Conservation (phyloP, 192 early-diverging fungal species). For the Pilaira anomala region DNA sequence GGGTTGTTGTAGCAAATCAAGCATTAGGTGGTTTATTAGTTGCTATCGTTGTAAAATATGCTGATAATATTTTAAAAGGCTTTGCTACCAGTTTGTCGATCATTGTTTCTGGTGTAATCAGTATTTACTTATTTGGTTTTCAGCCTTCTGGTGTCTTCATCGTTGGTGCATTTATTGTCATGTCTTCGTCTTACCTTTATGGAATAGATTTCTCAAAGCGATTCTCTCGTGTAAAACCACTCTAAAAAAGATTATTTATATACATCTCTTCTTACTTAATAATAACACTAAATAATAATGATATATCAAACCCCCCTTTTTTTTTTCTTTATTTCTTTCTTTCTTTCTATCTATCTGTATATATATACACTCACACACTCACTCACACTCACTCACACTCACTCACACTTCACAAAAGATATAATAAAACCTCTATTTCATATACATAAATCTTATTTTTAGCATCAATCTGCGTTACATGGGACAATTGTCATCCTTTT, state of each 20-base stretch:
- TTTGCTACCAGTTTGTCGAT: constrained; percentile 89
- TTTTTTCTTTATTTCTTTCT: no score
- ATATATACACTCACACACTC: no score
- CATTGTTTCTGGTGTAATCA: constrained; percentile 75
- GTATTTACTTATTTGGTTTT: constrained; percentile 77
- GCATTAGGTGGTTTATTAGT: constrained; percentile 86
- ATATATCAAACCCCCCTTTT: no score
- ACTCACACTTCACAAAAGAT: no score
- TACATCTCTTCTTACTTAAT: no score
- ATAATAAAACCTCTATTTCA: no score
- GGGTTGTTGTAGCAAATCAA: constrained; percentile 71
- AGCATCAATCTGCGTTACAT: no score
- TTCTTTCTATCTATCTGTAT: no score
- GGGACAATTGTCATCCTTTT: no score
- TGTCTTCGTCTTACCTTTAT: constrained; percentile 56
- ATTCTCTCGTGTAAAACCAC: constrained; percentile 27
- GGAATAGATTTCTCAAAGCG: constrained; percentile 36
- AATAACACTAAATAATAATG: no score
- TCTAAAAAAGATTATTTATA: constrained; percentile 6
- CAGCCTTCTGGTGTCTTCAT: constrained; percentile 66
- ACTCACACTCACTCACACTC: no score
- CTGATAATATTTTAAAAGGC: constrained; percentile 89
- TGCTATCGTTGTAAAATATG: constrained; percentile 85
- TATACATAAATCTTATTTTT: no score
- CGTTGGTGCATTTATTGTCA: constrained; percentile 63